These are phyloP conservation scores for Entomophthora muscae DNA, from an alignment of 371 early-diverging fungal species.

Conservation along the genomic window DNA sequence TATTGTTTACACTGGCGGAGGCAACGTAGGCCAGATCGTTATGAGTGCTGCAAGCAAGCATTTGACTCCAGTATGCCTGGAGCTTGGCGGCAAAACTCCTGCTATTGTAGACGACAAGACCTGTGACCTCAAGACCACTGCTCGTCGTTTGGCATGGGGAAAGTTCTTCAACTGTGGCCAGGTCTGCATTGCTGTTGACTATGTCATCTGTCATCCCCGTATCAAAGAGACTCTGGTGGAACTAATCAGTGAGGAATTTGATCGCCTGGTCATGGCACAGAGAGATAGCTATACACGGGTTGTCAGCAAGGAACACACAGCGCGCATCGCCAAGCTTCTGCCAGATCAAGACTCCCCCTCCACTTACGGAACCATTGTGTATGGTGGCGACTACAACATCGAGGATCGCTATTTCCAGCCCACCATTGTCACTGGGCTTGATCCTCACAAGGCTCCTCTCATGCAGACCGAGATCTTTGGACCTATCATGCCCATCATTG, in stretches of 20 bases:
- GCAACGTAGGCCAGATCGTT: conserved; percentile 50
- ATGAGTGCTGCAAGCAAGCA: conserved; percentile 57
- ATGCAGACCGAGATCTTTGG: conserved; percentile 72
- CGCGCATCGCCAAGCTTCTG: conserved; percentile 40
- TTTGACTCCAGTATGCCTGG: conserved; percentile 62
- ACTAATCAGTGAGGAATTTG: conserved; percentile 29
- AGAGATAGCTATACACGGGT: conserved; percentile 45
- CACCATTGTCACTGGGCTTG: conserved; percentile 36
- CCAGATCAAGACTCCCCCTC: conserved; percentile 14
- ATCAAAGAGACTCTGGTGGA: conserved; percentile 20
- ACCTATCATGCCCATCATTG: conserved; percentile 70
- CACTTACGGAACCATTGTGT: conserved; percentile 23
- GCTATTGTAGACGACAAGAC: conserved; percentile 43
- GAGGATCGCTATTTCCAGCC: conserved; percentile 43
- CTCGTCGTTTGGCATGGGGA: conserved; percentile 62
- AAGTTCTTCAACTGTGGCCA: conserved; percentile 66
- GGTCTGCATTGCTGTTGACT: conserved; percentile 80
- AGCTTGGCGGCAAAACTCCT: conserved; percentile 81
- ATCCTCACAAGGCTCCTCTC: conserved; percentile 22
- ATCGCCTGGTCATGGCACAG: conserved; percentile 25
- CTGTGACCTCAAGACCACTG: conserved; percentile 32
- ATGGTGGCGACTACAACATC: conserved; percentile 36
- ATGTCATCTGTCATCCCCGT: conserved; percentile 35
- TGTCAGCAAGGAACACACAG: conserved; percentile 46
- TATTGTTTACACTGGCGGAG: conserved; percentile 81